Conservation (phyloP, 768 basidiomycete species). For the Hygrophorus russula region DNA sequence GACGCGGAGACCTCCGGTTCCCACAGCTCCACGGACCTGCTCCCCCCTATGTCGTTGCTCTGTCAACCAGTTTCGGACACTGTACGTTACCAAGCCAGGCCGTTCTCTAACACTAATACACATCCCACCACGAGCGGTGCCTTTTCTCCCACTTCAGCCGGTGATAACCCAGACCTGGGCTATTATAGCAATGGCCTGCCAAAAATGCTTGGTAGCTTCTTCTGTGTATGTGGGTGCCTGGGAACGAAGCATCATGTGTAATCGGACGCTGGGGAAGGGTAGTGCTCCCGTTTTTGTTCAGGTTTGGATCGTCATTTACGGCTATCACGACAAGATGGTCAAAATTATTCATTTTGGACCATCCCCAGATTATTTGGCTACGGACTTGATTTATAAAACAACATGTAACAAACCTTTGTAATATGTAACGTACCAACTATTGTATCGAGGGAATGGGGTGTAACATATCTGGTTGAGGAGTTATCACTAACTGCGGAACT, state of each 20-base stretch:
- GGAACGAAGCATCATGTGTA: background rate
- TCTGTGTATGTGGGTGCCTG: slow-evolving; percentile 1
- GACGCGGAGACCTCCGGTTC: background rate
- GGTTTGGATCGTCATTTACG: background rate
- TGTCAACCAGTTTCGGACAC: slow-evolving; percentile 6
- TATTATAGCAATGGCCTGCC: background rate
- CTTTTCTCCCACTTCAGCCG: too few species aligned
- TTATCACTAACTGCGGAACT: too few species aligned
- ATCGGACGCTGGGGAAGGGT: background rate
- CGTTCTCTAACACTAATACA: background rate
- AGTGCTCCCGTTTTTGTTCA: background rate
- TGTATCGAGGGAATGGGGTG: too few species aligned
- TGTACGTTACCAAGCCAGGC: background rate
- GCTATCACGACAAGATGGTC: too few species aligned
- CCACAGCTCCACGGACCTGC: background rate
- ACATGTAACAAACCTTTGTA: too few species aligned
- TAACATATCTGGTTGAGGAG: too few species aligned
- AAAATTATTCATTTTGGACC: too few species aligned
- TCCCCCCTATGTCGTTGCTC: slow-evolving; percentile 2
- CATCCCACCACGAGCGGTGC: background rate
- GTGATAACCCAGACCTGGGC: background rate
- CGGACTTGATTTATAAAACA: too few species aligned
- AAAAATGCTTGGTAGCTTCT: background rate
- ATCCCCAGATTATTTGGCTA: too few species aligned
- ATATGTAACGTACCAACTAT: too few species aligned